Evolutionary conservation across 176 grass and related monocot species (phyloP), one percentile per base, ranked within the genome.

Genomic region (Oryza coarctata): DNA sequence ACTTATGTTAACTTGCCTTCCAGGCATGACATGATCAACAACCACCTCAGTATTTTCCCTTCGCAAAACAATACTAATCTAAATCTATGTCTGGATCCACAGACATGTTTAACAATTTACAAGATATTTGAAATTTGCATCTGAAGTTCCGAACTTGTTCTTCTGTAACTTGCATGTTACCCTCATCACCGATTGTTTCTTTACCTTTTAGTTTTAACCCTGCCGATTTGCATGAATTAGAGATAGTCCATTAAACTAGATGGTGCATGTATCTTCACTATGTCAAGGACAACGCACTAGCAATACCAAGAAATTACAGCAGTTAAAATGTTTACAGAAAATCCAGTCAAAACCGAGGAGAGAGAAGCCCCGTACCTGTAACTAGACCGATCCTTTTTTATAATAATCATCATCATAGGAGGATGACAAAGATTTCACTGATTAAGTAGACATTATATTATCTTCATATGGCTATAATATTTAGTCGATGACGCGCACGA

Each of bases 391-490:
- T 77, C 66, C 65, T 40, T 89, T 88, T 85, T 84, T 87, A 71
- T 85, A 92, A 90, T 88, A 92, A 90, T 88, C 74, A 76, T 88
- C 73, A 83, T 88, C 78, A 90, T 86, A 65, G 81, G 76, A 85
- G 89, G 82, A 86, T 94, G 89, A 91, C 89, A 94, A 89, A 91
- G 86, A 89, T 91, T 94, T 94, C 73, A 73, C 89, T 91, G 83
- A 91, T 94, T 87, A 82, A 80, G 68, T 88, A 84, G 82, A 82
- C 76, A 84, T 76, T 86, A 81, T 71, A 73, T 70, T 86, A 87
- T 61, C 63, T 72, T 44, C 57, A 80, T 84, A 61, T 50, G 32
- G n/a, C 80, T 91, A 91, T 82, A 87, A 96, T 84, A 90, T 73
- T 76, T 70, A 76, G 80, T 65, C 69, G 82, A 91, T 91, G 94